Percentiles rank a stretch among this genome's conserved stretches.
These are phyloP conservation scores for Clavispora phyllophila DNA, from an alignment of 805 yeast species.

Conservation along the genomic window DNA sequence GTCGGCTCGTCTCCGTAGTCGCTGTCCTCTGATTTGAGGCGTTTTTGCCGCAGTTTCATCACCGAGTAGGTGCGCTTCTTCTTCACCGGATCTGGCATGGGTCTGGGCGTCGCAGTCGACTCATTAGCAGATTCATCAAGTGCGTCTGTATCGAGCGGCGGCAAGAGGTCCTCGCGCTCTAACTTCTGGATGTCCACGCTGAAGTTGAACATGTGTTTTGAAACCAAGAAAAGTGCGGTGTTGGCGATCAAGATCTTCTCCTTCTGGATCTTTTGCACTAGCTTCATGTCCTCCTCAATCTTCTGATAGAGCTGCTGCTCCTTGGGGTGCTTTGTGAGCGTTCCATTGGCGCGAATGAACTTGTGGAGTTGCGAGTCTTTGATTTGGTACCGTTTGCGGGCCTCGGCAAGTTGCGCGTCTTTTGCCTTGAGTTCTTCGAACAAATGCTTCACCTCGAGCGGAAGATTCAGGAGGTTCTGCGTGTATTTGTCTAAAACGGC, in stretches of 20 bases:
- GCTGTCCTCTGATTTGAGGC: conserved; percentile 14
- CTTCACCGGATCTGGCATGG: conserved; percentile 14
- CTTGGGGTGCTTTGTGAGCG: conserved; percentile 73
- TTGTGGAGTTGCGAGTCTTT: conserved; percentile 80
- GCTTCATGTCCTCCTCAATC: conserved; percentile 62
- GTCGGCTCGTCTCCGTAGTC: conserved; percentile 17
- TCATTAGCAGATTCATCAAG: conserved; percentile 6
- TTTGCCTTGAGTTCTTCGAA: conserved; percentile 71
- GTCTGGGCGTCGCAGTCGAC: conserved; percentile 9
- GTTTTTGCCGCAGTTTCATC: conserved; percentile 10
- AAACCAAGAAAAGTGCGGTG: conserved; percentile 72
- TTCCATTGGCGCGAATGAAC: conserved; percentile 76
- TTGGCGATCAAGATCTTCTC: conserved; percentile 78
- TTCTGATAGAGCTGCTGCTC: conserved; percentile 63
- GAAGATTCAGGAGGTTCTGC: conserved; percentile 73
- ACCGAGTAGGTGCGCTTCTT: conserved; percentile 13
- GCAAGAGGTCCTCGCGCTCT: conserved; percentile 77
- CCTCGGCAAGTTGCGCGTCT: conserved; percentile 63
- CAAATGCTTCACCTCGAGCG: conserved; percentile 77
- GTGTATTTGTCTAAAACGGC: conserved; percentile 47
- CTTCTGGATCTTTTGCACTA: conserved; percentile 58
- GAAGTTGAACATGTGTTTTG: conserved; percentile 68
- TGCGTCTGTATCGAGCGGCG: conserved; percentile 38
- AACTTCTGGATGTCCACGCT: conserved; percentile 72
- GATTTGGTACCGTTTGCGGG: conserved; percentile 58